A percentile compares a stretch with the other conserved stretches of the same genome.
Conservation (phyloP, 495 filamentous ascomycete genomes). For the Aspergillus incahuasiensis region DNA sequence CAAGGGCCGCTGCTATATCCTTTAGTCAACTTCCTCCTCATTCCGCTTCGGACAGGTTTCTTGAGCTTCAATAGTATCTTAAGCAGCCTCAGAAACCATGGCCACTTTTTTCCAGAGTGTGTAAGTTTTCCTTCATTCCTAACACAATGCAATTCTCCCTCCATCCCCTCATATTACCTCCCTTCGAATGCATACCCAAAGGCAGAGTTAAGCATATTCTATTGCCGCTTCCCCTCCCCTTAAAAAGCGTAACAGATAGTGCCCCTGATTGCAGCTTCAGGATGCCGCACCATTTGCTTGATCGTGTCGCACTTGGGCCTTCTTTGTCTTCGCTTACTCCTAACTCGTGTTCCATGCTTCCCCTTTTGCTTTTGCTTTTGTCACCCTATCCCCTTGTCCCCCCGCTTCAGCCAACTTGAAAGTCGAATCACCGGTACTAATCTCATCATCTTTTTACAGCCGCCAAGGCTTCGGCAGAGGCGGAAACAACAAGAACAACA, state of each 20-base stretch:
- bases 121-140: conserved; percentile 47
- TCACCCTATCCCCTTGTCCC: conserved; percentile 17
- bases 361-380: conserved; percentile 1
- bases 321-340: background rate
- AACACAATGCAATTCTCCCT: conserved; percentile 11
- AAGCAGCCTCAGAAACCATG: conserved; percentile 54
- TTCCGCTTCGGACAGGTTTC: conserved; percentile 11
- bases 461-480: conserved; percentile 50
- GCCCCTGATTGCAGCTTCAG: conserved; percentile 4
- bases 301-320: background rate
- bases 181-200: conserved; percentile 17
- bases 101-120: conserved; percentile 76
- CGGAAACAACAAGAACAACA: conserved; percentile 47
- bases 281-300: conserved; percentile 1
- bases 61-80: background rate
- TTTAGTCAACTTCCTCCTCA: conserved; percentile 16
- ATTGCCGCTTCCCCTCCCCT: conserved; percentile 7
- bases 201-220: conserved; percentile 6
- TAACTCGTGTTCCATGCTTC: background rate
- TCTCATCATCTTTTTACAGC: conserved; percentile 23
- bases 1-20: conserved; percentile 8
- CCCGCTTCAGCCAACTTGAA: conserved; percentile 39
- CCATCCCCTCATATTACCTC: conserved; percentile 9
- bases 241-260: conserved; percentile 8
- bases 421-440: conserved; percentile 42